Conservation (phyloP, 148 eudicot species). For the Fagopyrum esculentum region DNA sequence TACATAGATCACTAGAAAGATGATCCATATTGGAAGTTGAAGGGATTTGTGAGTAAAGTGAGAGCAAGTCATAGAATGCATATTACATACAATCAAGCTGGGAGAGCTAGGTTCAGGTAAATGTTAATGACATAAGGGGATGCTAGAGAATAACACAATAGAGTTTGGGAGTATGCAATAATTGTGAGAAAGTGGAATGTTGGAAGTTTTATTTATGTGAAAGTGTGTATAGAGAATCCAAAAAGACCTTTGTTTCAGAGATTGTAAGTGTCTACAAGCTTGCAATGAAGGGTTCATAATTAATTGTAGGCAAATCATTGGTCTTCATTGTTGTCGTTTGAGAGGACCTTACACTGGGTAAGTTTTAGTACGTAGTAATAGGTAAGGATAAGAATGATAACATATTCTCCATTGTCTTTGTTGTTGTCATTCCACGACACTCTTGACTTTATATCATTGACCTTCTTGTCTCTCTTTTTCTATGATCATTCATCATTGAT, state of each 20-base stretch:
- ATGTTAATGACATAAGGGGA: neutral
- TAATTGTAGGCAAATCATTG: slow-evolving; percentile 13
- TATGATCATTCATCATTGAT: too few species aligned
- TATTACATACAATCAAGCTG: neutral
- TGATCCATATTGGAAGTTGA: too few species aligned
- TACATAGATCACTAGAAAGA: too few species aligned
- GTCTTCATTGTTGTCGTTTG: slow-evolving; percentile 10
- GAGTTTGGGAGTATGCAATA: slow-evolving; percentile 7
- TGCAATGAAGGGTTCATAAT: slow-evolving; percentile 5
- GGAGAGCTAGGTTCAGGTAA: neutral
- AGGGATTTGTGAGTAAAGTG: neutral
- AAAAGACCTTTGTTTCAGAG: neutral
- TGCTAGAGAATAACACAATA: neutral
- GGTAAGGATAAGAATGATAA: slow-evolving; percentile 13
- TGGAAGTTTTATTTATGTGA: neutral
- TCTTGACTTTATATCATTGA: too few species aligned
- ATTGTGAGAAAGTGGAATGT: neutral
- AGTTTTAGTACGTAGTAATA: neutral
- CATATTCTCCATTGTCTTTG: slow-evolving; percentile 7
- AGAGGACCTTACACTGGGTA: neutral
- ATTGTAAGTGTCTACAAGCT: slow-evolving; percentile 2
- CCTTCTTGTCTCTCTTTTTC: too few species aligned
- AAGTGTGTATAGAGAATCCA: neutral
- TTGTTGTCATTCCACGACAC: neutral
- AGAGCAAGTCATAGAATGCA: neutral